Base-by-base conservation (phyloP, 345 rosid species). In the Iberis pinnata region DNA sequence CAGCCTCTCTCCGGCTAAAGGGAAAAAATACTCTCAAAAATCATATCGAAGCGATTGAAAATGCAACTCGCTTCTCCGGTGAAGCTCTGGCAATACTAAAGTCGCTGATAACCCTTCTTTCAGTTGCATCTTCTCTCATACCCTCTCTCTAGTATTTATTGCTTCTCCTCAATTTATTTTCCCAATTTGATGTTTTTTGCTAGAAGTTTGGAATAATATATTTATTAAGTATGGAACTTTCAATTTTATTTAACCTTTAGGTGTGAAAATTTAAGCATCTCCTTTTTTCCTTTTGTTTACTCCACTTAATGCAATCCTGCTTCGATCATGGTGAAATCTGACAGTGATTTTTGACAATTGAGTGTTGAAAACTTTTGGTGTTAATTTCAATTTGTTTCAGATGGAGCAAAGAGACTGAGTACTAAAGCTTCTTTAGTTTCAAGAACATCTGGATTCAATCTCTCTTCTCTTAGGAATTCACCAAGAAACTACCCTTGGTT, bases 21-120 rank as follows among this genome's bases (percentile, higher is more conserved):
- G n/a, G n/a, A n/a, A n/a, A n/a, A n/a, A n/a, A n/a, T n/a, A n/a
- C n/a, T n/a, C n/a, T n/a, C n/a, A n/a, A n/a, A n/a, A n/a, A n/a
- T n/a, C n/a, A n/a, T n/a, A n/a, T n/a, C n/a, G n/a, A n/a, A n/a
- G n/a, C n/a, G n/a, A n/a, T n/a, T n/a, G n/a, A n/a, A n/a, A n/a
- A n/a, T n/a, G n/a, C n/a, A n/a, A n/a, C n/a, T n/a, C 31, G 27
- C 37, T 37, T 51, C 61, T 53, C 71, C 66, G 71, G 44, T 49
- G 0, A 9, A 58, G 13, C 32, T 14, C 63, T 51, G 56, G 29
- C 58, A 24, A 53, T 20, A 37, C 5, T 0, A 8, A 39, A 20
- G 15, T 2, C 11, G 1, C 2, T n/a, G 32, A 67, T 67, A 67
- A 46, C 71, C 39, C 0, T 12, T 45, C 50, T 67, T 25, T 67